Evolutionary conservation across 2,329 filamentous ascomycete species (phyloP).

Genomic region (Beauveria pseudobassiana): DNA sequence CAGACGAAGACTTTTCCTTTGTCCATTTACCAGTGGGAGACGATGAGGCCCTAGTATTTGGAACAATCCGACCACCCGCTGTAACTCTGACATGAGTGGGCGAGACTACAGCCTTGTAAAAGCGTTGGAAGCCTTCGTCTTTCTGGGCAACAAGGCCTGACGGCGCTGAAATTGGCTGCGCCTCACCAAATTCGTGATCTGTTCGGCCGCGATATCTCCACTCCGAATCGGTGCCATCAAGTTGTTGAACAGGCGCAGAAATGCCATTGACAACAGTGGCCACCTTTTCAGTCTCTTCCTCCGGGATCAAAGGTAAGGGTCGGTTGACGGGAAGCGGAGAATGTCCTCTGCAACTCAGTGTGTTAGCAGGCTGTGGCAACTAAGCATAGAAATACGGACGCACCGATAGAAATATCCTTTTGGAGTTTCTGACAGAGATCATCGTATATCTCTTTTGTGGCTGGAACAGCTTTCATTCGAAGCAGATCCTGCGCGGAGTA

Average conservation of each 20-base stretch:
- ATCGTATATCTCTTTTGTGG: constrained; percentile 20
- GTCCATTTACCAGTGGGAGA: constrained; percentile 46
- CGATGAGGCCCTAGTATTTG: constrained; percentile 48
- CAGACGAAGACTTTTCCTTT: constrained; percentile 30
- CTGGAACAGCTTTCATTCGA: constrained; percentile 22
- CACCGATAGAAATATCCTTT: constrained; percentile 35
- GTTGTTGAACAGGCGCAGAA: constrained; percentile 21
- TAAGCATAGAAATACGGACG: constrained; percentile 8
- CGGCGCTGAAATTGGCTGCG: constrained; percentile 47
- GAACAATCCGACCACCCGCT: constrained; percentile 59
- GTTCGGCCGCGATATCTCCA: constrained; percentile 40
- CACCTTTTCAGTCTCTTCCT: constrained; percentile 19
- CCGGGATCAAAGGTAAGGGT: constrained; percentile 24
- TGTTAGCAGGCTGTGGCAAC: constrained; percentile 9
- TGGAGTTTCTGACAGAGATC: constrained; percentile 28
- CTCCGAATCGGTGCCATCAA: constrained; percentile 34
- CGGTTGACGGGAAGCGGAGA: constrained; percentile 21
- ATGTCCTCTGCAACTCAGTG: constrained; percentile 21
- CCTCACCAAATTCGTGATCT: constrained; percentile 33
- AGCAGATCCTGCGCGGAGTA: constrained; percentile 41
- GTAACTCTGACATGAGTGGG: constrained; percentile 61
- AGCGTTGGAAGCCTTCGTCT: constrained; percentile 58
- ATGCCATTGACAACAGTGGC: neutral
- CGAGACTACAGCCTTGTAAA: constrained; percentile 61
- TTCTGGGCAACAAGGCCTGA: constrained; percentile 46